A percentile compares a stretch with the other conserved stretches of the same genome.
These are phyloP conservation scores for Ettlia oleoabundans DNA, from an alignment of 139 green algal genomes.

Conservation along the genomic window DNA sequence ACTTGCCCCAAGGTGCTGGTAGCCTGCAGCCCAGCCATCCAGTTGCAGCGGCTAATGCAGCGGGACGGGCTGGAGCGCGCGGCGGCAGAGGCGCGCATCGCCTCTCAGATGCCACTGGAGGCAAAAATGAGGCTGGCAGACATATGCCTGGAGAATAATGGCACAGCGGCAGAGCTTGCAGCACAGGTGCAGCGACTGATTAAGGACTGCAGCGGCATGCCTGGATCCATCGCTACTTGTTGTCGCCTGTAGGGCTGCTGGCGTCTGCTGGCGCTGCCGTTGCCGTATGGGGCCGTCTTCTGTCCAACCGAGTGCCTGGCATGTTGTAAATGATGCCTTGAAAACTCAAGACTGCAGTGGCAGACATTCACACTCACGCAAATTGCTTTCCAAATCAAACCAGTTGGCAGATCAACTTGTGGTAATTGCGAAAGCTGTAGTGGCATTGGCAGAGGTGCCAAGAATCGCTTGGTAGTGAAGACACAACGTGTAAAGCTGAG, in stretches of 20 bases:
- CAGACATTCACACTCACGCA: too few species aligned
- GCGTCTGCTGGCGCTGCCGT: neutral
- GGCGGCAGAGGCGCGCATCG: constrained; percentile 58
- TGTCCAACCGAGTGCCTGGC: too few species aligned
- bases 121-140: constrained; percentile 60
- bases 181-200: neutral
- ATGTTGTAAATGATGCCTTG: too few species aligned
- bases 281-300: neutral
- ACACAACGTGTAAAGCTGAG: too few species aligned
- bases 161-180: constrained; percentile 44
- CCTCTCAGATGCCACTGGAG: constrained; percentile 72
- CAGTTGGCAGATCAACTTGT: too few species aligned
- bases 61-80: constrained; percentile 56
- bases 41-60: constrained; percentile 67
- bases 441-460: too few species aligned
- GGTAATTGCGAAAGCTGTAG: too few species aligned
- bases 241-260: constrained; percentile 42
- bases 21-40: constrained; percentile 40
- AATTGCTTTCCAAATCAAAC: too few species aligned
- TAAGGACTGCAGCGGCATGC: neutral
- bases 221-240: constrained; percentile 25
- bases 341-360: too few species aligned
- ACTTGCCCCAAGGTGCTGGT: constrained; percentile 64
- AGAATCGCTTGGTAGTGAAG: too few species aligned
- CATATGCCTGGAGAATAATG: constrained; percentile 71